Conservation (phyloP, 1,139 yeast genomes). For the Maudiozyma humilis region DNA sequence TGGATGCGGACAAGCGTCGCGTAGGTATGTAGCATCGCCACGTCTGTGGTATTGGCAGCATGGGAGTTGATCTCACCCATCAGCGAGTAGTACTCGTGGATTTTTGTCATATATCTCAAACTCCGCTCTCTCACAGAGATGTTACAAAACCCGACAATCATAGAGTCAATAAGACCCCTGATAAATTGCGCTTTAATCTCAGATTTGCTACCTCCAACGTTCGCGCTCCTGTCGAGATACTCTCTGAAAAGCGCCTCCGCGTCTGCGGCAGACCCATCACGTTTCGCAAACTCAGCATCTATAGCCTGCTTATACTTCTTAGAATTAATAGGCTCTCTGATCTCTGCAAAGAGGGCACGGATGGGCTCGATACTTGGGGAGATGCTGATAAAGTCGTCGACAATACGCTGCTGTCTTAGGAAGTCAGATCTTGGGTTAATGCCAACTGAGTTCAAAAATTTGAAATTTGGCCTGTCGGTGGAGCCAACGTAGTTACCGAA, state of each 20-base stretch:
- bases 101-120: conserved; percentile 2
- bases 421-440: conserved; percentile 11
- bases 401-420: conserved; percentile 13
- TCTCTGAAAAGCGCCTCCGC: conserved; percentile 25
- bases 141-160: conserved; percentile 2
- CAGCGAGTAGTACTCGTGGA: conserved; percentile 5
- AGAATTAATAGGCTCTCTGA: conserved; percentile 15
- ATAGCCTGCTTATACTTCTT: conserved; percentile 19
- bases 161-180: conserved; percentile 4
- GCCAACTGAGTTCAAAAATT: conserved; percentile 17
- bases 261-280: conserved; percentile 14
- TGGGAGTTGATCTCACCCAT: conserved; percentile 1
- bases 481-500: conserved; percentile 17
- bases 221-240: conserved; percentile 7
- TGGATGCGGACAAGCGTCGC: background rate
- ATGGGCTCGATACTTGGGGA: conserved; percentile 19
- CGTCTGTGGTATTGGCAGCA: background rate
- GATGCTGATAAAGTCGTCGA: conserved; percentile 18
- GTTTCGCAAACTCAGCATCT: conserved; percentile 20
- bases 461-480: conserved; percentile 11
- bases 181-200: conserved; percentile 3
- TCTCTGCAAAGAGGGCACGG: conserved; percentile 17
- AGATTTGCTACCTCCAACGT: background rate
- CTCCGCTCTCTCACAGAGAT: conserved; percentile 1
- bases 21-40: conserved; percentile 1